Conservation (phyloP, 371 early-diverging fungal species). For the Homolaphlyctis polyrhiza region DNA sequence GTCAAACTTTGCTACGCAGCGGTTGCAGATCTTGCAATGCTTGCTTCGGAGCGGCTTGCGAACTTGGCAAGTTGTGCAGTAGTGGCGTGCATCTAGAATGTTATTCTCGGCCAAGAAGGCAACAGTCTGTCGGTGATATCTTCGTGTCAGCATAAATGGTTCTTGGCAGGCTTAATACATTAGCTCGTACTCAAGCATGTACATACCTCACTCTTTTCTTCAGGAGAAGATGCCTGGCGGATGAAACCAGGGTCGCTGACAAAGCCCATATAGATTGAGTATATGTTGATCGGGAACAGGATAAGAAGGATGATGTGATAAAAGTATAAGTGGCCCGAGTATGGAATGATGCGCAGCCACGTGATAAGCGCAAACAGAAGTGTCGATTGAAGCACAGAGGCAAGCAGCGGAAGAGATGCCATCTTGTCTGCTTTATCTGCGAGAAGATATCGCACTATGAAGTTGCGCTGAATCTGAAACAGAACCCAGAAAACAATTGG, state of each 20-base stretch:
- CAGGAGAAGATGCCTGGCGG: slow-evolving; percentile 26
- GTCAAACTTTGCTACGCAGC: slow-evolving; percentile 98
- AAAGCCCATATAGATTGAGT: slow-evolving; percentile 68
- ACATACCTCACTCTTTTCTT: slow-evolving; percentile 17
- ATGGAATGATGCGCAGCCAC: slow-evolving; percentile 55
- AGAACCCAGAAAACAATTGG: slow-evolving; percentile 56
- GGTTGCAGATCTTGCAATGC: slow-evolving; percentile 94
- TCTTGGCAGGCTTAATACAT: too few relatives aligned
- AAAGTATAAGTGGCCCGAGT: slow-evolving; percentile 56
- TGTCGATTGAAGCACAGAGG: slow-evolving; percentile 80
- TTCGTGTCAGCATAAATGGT: slow-evolving; percentile 19
- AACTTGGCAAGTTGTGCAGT: slow-evolving; percentile 67
- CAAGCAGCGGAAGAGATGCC: slow-evolving; percentile 73
- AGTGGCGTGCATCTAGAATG: slow-evolving; percentile 66
- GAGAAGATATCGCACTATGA: slow-evolving; percentile 60
- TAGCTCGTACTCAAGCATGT: neutral
- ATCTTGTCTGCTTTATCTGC: slow-evolving; percentile 52
- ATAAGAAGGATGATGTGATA: slow-evolving; percentile 58
- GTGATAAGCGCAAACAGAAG: slow-evolving; percentile 61
- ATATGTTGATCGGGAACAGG: slow-evolving; percentile 54
- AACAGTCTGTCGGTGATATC: slow-evolving; percentile 47
- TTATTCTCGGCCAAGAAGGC: slow-evolving; percentile 64
- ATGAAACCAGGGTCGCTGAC: slow-evolving; percentile 81
- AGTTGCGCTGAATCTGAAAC: slow-evolving; percentile 49
- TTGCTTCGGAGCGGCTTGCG: slow-evolving; percentile 92